Percentiles rank a stretch among this genome's conserved stretches.
Evolutionary conservation across 2,329 filamentous ascomycete species (phyloP).

Genomic region (Falciphora oryzae): DNA sequence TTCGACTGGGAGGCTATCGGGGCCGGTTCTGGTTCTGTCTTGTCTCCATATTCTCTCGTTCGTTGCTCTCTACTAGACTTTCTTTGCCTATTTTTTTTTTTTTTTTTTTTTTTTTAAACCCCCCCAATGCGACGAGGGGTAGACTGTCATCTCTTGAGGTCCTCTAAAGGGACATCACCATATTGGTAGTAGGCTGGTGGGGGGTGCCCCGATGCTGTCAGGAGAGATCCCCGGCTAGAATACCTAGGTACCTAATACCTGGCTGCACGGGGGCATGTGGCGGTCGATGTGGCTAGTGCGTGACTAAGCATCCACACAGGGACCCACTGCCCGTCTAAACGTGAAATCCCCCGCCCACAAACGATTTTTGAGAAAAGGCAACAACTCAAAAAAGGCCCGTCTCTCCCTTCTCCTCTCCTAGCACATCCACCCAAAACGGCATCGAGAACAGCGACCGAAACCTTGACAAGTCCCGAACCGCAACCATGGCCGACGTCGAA

Average conservation of each 20-base stretch:
- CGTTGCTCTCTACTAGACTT: no score
- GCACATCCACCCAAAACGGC: conserved; percentile 4
- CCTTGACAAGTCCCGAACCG: conserved; percentile 2
- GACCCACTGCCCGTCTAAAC: not conserved
- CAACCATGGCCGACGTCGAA: conserved; percentile 14
- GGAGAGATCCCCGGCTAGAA: no score
- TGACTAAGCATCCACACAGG: not conserved
- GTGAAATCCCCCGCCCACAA: not conserved
- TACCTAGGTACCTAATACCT: no score
- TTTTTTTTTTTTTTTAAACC: no score
- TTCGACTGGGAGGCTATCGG: not conserved
- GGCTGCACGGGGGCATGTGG: not conserved
- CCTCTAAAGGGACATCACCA: no score
- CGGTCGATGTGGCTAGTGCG: not conserved
- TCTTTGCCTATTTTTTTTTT: no score
- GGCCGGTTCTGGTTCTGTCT: not conserved
- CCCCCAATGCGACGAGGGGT: no score
- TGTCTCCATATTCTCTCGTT: not conserved
- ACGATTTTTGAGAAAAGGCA: conserved; percentile 2
- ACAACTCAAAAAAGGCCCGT: not conserved
- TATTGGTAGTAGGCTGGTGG: no score
- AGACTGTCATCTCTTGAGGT: no score
- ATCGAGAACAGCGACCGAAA: conserved; percentile 6
- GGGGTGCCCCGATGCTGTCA: no score
- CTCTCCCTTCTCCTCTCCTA: not conserved